Percentiles rank a stretch among this genome's conserved stretches.
Conservation (phyloP, 768 basidiomycete species). For the Tubosaeta sp. region DNA sequence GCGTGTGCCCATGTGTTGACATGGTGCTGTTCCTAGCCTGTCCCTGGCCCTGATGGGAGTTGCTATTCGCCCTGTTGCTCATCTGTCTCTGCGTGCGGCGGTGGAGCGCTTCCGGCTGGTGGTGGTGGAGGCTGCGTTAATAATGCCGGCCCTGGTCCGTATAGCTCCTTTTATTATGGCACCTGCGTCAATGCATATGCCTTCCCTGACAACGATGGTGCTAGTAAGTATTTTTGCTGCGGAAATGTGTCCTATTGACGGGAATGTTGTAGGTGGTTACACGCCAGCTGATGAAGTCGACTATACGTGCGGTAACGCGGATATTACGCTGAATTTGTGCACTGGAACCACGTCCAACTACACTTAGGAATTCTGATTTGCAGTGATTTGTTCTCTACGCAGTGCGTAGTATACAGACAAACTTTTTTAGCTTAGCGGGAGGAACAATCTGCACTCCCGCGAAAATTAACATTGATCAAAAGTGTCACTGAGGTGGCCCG, state of each 20-base stretch:
- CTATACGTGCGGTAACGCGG: slow-evolving; percentile 9
- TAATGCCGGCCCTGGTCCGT: background rate
- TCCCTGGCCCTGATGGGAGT: too few relatives aligned
- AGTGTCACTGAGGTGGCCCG: too few relatives aligned
- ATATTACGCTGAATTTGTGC: slow-evolving; percentile 21
- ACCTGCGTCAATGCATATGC: background rate
- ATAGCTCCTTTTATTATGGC: background rate
- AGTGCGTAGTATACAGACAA: too few relatives aligned
- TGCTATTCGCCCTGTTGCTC: too few relatives aligned
- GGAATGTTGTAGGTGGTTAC: background rate
- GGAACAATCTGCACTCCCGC: too few relatives aligned
- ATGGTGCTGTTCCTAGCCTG: background rate
- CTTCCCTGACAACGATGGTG: too few relatives aligned
- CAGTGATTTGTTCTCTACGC: too few relatives aligned
- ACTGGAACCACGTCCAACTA: slow-evolving; percentile 11
- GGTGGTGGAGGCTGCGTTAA: background rate
- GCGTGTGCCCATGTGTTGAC: background rate
- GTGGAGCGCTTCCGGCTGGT: background rate
- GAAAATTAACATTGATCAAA: too few relatives aligned
- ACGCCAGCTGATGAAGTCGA: slow-evolving; percentile 19
- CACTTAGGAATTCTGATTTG: too few relatives aligned
- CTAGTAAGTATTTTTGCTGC: too few relatives aligned
- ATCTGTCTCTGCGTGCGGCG: background rate
- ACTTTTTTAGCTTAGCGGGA: too few relatives aligned
- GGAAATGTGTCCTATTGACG: too few relatives aligned